Conservation (phyloP, 176 grass and related monocot genomes). For the Avena sativa region DNA sequence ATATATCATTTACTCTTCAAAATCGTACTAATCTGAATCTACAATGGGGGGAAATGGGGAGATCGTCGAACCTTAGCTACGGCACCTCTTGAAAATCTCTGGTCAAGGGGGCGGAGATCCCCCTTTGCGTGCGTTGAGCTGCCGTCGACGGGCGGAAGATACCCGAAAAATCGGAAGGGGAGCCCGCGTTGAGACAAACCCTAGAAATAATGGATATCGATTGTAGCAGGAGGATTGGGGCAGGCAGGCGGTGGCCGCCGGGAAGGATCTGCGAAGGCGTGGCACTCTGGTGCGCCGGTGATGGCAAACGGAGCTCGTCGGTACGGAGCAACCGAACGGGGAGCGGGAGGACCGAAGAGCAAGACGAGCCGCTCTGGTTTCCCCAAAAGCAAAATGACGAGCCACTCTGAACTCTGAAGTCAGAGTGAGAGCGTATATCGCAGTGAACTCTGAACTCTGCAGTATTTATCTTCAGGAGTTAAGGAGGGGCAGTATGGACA, state of each 20-base stretch:
- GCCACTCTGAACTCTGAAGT: no score
- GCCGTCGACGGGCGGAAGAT: neutral
- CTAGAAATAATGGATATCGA: neutral
- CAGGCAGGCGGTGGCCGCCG: neutral
- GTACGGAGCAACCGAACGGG: no score
- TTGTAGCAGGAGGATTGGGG: neutral
- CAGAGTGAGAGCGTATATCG: no score
- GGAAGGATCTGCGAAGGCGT: no score
- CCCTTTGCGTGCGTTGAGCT: neutral
- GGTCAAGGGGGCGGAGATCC: neutral
- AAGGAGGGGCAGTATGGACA: no score
- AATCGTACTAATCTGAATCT: neutral
- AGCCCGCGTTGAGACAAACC: neutral
- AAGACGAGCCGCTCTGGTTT: no score
- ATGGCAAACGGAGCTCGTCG: no score
- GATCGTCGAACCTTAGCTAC: neutral
- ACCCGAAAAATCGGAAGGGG: neutral
- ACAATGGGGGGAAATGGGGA: neutral
- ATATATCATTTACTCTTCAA: neutral
- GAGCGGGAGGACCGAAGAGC: no score
- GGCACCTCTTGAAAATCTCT: neutral
- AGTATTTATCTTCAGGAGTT: no score
- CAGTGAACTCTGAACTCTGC: no score
- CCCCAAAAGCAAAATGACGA: no score
- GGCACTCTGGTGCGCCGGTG: no score